Percentiles rank a stretch among this genome's conserved stretches.
These are phyloP conservation scores for Cardamine occulta DNA, from an alignment of 345 rosid genomes.

Conservation along the genomic window DNA sequence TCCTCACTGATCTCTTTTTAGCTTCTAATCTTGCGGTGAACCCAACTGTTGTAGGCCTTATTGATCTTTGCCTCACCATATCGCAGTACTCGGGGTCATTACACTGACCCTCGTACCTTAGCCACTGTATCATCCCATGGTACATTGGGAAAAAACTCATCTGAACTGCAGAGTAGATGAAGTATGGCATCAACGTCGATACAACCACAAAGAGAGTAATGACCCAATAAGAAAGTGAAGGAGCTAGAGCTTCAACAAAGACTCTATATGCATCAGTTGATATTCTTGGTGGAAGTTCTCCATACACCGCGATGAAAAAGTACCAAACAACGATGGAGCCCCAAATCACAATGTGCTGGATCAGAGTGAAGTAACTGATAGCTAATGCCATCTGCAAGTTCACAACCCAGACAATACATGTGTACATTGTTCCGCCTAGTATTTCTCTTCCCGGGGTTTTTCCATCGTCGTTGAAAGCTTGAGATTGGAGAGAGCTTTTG, in stretches of 20 bases:
- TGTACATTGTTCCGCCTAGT: conserved; percentile 75
- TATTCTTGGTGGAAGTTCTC: conserved; percentile 49
- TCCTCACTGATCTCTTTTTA: conserved; percentile 43
- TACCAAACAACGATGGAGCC: conserved; percentile 73
- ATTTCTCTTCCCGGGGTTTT: conserved; percentile 65
- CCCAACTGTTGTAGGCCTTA: conserved; percentile 76
- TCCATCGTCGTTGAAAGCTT: conserved; percentile 70
- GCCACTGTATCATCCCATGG: conserved; percentile 90
- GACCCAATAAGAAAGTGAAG: conserved; percentile 80
- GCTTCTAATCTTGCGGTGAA: conserved; percentile 59
- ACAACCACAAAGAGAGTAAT: conserved; percentile 56
- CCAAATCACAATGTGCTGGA: conserved; percentile 77
- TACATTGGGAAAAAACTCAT: conserved; percentile 92
- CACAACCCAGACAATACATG: conserved; percentile 87
- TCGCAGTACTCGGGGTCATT: conserved; percentile 72
- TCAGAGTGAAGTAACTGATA: conserved; percentile 74
- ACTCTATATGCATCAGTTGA: conserved; percentile 65
- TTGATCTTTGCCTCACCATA: conserved; percentile 77
- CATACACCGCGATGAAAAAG: conserved; percentile 66
- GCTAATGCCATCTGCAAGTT: conserved; percentile 81
- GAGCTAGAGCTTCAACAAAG: conserved; percentile 79
- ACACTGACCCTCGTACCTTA: conserved; percentile 66
- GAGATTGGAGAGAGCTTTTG: conserved; percentile 60
- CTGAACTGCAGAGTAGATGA: conserved; percentile 62
- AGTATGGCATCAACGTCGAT: conserved; percentile 66